Evolutionary conservation across 495 filamentous ascomycete species (phyloP).

Genomic region (Chaetomium cochliodes): DNA sequence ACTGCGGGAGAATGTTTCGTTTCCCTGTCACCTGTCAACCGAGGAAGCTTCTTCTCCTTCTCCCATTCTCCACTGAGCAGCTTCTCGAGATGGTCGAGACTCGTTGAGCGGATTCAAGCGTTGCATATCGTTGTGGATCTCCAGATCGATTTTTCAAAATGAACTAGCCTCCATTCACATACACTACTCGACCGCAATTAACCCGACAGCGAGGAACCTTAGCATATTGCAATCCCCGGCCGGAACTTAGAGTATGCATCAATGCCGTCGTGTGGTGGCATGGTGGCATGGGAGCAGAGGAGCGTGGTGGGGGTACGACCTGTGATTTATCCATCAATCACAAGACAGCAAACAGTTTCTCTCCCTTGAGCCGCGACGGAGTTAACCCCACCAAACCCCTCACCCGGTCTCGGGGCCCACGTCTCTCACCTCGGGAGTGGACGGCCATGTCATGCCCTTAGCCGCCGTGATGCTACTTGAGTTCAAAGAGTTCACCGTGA

Average conservation of each 20-base stretch:
- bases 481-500: neutral
- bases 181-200: neutral
- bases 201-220: constrained; percentile 1
- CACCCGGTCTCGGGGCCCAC: constrained; percentile 19
- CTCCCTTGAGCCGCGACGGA: neutral
- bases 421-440: constrained; percentile 1
- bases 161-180: too few species aligned
- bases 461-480: neutral
- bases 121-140: too few species aligned
- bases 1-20: too few species aligned
- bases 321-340: constrained; percentile 44
- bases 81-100: too few species aligned
- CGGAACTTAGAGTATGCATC: neutral
- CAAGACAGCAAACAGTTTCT: neutral
- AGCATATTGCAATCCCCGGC: neutral
- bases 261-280: neutral
- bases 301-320: neutral
- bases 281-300: neutral
- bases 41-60: too few species aligned
- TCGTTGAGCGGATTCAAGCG: too few species aligned
- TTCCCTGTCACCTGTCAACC: too few species aligned
- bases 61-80: too few species aligned
- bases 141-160: too few species aligned
- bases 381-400: constrained; percentile 29
- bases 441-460: neutral